These are phyloP conservation scores for Camillea tinctor DNA, from an alignment of 2,329 filamentous ascomycete genomes.

Conservation along the genomic window DNA sequence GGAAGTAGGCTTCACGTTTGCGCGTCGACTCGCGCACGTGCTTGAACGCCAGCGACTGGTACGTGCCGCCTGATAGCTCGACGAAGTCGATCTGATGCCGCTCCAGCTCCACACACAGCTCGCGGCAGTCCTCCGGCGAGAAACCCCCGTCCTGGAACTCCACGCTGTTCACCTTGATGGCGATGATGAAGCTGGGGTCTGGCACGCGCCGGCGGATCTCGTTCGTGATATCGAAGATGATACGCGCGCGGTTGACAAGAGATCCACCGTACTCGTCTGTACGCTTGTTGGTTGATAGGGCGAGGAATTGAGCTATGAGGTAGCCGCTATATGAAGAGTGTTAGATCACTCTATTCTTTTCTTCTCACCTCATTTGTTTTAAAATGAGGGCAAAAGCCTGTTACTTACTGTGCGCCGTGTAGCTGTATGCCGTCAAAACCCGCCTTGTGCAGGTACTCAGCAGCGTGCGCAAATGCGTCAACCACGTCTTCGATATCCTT, in stretches of 20 bases:
- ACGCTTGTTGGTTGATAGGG: slow-evolving; percentile 48
- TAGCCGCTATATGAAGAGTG: slow-evolving; percentile 41
- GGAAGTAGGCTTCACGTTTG: slow-evolving; percentile 65
- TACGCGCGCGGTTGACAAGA: slow-evolving; percentile 45
- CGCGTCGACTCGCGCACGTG: slow-evolving; percentile 40
- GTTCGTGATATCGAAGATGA: slow-evolving; percentile 52
- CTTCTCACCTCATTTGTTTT: too few species aligned
- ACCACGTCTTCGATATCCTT: slow-evolving; percentile 13
- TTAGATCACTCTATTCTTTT: too few species aligned
- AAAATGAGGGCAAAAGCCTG: too few species aligned
- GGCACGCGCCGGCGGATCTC: slow-evolving; percentile 35
- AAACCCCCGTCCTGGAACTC: slow-evolving; percentile 48
- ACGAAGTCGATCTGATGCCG: slow-evolving; percentile 61
- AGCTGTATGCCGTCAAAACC: slow-evolving; percentile 41
- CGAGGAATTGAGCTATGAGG: slow-evolving; percentile 56
- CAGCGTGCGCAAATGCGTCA: slow-evolving; percentile 12
- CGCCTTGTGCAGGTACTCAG: slow-evolving; percentile 16
- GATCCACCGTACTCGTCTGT: slow-evolving; percentile 57
- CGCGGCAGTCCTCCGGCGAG: slow-evolving; percentile 29
- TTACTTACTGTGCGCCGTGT: slow-evolving; percentile 46
- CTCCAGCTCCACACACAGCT: slow-evolving; percentile 55
- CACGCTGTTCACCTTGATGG: slow-evolving; percentile 56
- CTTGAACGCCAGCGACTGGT: slow-evolving; percentile 49
- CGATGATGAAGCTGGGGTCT: slow-evolving; percentile 43
- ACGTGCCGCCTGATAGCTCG: slow-evolving; percentile 65